Evolutionary conservation across 768 basidiomycete genomes (phyloP).

Genomic region (Phlebiopsis flavidoalba): DNA sequence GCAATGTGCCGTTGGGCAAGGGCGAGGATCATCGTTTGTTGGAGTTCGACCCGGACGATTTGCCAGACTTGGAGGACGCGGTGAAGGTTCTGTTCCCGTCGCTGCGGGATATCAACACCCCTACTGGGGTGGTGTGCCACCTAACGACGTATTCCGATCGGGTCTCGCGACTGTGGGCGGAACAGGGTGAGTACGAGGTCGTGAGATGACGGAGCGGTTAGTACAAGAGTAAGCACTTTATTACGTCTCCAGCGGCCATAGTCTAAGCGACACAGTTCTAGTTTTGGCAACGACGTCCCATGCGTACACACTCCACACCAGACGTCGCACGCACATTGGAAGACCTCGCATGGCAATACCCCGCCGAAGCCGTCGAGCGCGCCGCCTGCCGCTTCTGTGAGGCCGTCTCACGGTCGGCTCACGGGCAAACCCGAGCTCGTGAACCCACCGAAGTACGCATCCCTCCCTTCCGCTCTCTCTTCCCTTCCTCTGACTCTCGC

Average conservation of each 20-base stretch:
- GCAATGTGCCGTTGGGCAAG: no score
- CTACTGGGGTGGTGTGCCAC: conserved; percentile 22
- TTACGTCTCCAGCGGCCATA: conserved; percentile 1
- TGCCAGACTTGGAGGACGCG: conserved; percentile 65
- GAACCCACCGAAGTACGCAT: conserved; percentile 57
- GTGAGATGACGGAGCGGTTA: conserved; percentile 74
- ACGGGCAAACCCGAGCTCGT: conserved; percentile 83
- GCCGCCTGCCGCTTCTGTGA: conserved; percentile 77
- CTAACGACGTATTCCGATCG: no score
- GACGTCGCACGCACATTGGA: conserved; percentile 83
- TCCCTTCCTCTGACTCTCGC: not conserved
- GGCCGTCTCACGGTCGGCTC: conserved; percentile 74
- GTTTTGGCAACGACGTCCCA: conserved; percentile 84
- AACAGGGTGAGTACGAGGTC: conserved; percentile 65
- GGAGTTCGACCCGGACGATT: conserved; percentile 70
- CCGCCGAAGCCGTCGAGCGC: conserved; percentile 77
- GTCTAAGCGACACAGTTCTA: conserved; percentile 24
- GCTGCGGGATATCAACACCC: conserved; percentile 28
- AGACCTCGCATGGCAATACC: conserved; percentile 71
- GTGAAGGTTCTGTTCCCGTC: conserved; percentile 63
- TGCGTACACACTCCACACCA: conserved; percentile 53
- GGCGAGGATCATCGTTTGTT: conserved; percentile 38
- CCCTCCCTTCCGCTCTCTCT: not conserved
- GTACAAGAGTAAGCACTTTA: conserved; percentile 52
- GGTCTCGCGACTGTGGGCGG: conserved; percentile 46